phyloP scores from a whole-genome alignment of 139 green algal species.

The Chlamydomonas urium region DNA sequence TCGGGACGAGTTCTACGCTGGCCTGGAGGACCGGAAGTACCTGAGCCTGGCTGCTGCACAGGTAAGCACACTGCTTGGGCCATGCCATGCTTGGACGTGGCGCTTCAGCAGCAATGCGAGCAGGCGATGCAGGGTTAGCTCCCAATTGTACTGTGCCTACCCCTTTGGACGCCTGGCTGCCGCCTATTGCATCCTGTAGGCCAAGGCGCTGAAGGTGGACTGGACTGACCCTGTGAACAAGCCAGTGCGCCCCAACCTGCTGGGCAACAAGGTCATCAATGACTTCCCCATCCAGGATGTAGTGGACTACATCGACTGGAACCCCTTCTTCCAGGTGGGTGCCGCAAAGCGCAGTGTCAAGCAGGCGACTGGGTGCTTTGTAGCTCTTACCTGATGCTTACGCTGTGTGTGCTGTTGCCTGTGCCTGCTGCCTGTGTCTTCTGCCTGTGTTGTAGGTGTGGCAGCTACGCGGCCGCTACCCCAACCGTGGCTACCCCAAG shows the following conservation, averaged over 20 bases:
- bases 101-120: no score
- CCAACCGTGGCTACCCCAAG: constrained; percentile 97
- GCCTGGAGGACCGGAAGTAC: constrained; percentile 92
- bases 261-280: constrained; percentile 64
- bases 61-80: no score
- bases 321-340: constrained; percentile 98
- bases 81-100: no score
- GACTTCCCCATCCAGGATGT: constrained; percentile 90
- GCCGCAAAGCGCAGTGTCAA: no score
- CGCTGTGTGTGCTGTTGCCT: no score
- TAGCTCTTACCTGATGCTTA: no score
- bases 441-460: constrained; percentile 68
- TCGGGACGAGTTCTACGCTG: constrained; percentile 94
- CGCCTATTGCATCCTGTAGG: no score
- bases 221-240: constrained; percentile 75
- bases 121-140: no score
- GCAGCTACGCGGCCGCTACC: constrained; percentile 96
- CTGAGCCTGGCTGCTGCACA: constrained; percentile 58
- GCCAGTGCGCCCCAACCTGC: constrained; percentile 67
- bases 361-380: no score
- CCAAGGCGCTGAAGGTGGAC: constrained; percentile 68
- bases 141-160: no score
- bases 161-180: no score
- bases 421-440: no score
- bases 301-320: constrained; percentile 97